Evolutionary conservation across 2,329 filamentous ascomycete genomes (phyloP), one percentile per base, ranked within the genome.

Genomic region (Bretziella fagacearum): DNA sequence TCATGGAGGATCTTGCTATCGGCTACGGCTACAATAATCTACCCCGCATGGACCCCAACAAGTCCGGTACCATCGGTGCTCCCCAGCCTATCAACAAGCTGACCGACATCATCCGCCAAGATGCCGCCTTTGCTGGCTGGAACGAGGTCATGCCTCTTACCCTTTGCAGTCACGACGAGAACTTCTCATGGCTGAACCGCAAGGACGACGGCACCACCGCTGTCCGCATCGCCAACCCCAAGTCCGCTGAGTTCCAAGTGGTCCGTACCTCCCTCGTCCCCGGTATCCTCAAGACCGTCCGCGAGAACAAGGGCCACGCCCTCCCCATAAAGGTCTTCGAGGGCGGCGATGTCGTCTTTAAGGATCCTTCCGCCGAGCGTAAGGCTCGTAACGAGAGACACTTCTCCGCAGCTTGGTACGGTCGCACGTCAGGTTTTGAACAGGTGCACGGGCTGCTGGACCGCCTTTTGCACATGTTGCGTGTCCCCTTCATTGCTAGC

Each of bases 1-100:
- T 98, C 55, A 98, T 98, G 89, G 91, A 98, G 66, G 93, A 98
- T 60, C 79, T 93, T 17, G 91, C 86, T 33, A 91, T 98, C 54
- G 86, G 85, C 46, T 95, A 96, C 62, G 91, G 93, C 54, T 98
- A 94, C 74, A 98, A 98, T 71, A 85, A 83, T 53, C 79, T 98
- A 15, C 87, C 89, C 1, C 80, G 86, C 45, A 78, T 81, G 42
- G 85, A 89, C 58, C 86, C 87, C 6, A 86, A 79, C 62, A 87
- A 86, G 59, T 81, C 83, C 20, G 82, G 81, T 47, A 91, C 85
- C 4, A 77, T 95, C 52, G 93, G 84, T 40, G 81, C 85, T 49
- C 85, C 87, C 7, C 71, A 96, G 7, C 75, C 78, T 51, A 81
- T 98, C 64, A 98, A 98, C 72, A 96, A 95, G 66, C 79, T 98